Conservation (phyloP, 2,329 filamentous ascomycete species). For the Hypoxylon sp. region DNA sequence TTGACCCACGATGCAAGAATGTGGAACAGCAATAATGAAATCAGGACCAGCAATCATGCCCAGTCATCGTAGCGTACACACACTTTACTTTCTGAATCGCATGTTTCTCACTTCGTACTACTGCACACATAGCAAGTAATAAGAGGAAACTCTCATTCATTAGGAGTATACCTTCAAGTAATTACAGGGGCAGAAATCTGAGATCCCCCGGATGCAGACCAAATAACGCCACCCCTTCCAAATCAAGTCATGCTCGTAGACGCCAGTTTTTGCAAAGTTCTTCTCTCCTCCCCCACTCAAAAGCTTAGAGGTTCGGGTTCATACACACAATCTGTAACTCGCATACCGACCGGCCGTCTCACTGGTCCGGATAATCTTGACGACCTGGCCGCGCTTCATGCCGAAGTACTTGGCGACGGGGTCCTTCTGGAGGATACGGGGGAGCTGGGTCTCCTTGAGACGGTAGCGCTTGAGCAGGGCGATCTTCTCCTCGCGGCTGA, state of each 20-base stretch:
- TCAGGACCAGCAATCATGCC: not conserved
- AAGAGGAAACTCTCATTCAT: slow-evolving; percentile 12
- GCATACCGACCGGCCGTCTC: slow-evolving; percentile 97
- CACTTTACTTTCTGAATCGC: not conserved
- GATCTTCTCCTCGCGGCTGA: slow-evolving; percentile 90
- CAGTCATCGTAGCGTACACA: not conserved
- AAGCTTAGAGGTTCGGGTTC: slow-evolving; percentile 41
- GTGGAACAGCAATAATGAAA: not conserved
- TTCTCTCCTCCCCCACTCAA: not conserved
- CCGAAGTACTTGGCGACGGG: slow-evolving; percentile 94
- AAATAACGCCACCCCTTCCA: slow-evolving; percentile 36
- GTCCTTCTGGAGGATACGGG: slow-evolving; percentile 90
- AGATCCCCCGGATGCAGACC: slow-evolving; percentile 23
- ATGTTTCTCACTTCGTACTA: not conserved
- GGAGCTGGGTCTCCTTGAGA: slow-evolving; percentile 96
- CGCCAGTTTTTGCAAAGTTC: slow-evolving; percentile 32
- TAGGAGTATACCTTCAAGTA: slow-evolving; percentile 9
- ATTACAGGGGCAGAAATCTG: slow-evolving; percentile 13
- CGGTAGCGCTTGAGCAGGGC: slow-evolving; percentile 90
- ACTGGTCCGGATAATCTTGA: slow-evolving; percentile 96
- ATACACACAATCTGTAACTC: slow-evolving; percentile 84
- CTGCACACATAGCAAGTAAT: not conserved
- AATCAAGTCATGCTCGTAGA: slow-evolving; percentile 41
- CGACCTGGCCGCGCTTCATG: slow-evolving; percentile 90
- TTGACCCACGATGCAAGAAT: not conserved